Conservation (phyloP, 2,329 filamentous ascomycete species). For the Aureobasidium sp. region DNA sequence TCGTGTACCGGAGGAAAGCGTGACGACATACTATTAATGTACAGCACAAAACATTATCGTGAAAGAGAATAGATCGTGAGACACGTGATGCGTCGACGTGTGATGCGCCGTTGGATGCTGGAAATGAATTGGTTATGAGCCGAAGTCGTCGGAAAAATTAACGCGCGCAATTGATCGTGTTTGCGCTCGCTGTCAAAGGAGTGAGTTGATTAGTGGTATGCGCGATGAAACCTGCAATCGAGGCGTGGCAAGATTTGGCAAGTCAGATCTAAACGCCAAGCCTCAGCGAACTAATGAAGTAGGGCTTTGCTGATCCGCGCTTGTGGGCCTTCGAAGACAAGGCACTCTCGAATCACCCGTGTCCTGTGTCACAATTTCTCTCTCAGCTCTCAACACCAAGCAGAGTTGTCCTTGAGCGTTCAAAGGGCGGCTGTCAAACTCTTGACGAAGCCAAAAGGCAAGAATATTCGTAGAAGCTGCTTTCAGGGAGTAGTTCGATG, state of each 20-base stretch:
- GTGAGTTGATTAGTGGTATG: slow-evolving; percentile 3
- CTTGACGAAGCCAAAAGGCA: not conserved
- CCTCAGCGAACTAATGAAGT: not conserved
- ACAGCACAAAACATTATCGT: slow-evolving; percentile 9
- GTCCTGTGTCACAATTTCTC: slow-evolving; percentile 2
- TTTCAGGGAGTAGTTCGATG: not conserved
- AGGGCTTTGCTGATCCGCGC: slow-evolving; percentile 8
- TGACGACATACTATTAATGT: slow-evolving; percentile 14
- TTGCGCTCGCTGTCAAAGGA: not conserved
- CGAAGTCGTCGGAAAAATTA: not conserved
- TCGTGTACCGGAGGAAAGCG: slow-evolving; percentile 15
- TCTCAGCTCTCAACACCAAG: not conserved
- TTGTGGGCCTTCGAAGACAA: slow-evolving; percentile 4
- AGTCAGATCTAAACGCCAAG: slow-evolving; percentile 10
- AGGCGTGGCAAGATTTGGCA: slow-evolving; percentile 11
- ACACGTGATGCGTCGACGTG: not conserved
- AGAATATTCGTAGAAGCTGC: not conserved
- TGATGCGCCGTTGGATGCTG: not conserved
- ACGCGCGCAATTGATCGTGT: not conserved
- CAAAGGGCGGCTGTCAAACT: not conserved
- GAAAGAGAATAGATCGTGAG: slow-evolving; percentile 1
- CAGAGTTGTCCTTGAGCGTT: not conserved
- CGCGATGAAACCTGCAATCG: slow-evolving; percentile 2
- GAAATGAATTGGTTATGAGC: not conserved
- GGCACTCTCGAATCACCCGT: slow-evolving; percentile 10